phyloP scores from a whole-genome alignment of 306 rosid species.

The Lotus japonicus region DNA sequence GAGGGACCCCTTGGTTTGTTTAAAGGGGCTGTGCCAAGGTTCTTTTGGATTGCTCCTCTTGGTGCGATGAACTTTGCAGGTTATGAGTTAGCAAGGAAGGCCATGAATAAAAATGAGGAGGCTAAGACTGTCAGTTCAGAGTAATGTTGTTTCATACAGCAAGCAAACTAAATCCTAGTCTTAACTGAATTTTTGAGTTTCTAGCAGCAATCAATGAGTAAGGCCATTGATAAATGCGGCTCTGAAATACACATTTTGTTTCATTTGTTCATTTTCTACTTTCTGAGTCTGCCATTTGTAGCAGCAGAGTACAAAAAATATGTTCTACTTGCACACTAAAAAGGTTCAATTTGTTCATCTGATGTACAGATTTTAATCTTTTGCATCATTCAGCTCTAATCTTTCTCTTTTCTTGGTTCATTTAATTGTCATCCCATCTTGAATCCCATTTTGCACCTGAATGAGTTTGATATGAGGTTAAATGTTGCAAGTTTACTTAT shows the following conservation, averaged over 20 bases:
- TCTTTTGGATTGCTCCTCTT: slow-evolving; percentile 96
- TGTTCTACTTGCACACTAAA: slow-evolving; percentile 26
- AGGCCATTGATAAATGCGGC: slow-evolving; percentile 35
- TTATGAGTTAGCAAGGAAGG: slow-evolving; percentile 88
- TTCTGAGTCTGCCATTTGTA: slow-evolving; percentile 35
- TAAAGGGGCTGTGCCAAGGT: slow-evolving; percentile 94
- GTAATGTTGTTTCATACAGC: slow-evolving; percentile 12
- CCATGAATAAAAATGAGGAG: slow-evolving; percentile 79
- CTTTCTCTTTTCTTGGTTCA: neutral
- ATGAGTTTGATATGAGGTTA: neutral
- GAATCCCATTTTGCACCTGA: neutral
- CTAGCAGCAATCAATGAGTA: slow-evolving; percentile 22
- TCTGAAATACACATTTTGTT: slow-evolving; percentile 21
- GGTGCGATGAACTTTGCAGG: slow-evolving; percentile 99
- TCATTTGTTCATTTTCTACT: slow-evolving; percentile 26
- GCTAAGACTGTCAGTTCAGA: slow-evolving; percentile 39
- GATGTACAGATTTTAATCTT: slow-evolving; percentile 26
- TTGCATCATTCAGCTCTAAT: slow-evolving; percentile 3
- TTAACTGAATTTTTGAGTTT: slow-evolving; percentile 36
- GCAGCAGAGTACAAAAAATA: slow-evolving; percentile 23
- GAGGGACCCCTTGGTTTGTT: slow-evolving; percentile 95
- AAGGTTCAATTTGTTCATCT: slow-evolving; percentile 22
- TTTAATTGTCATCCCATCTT: neutral
- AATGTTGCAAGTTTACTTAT: too few relatives aligned
- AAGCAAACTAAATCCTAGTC: slow-evolving; percentile 14